Evolutionary conservation across 2,329 filamentous ascomycete genomes (phyloP).

Genomic region (Metarhizium guizhouense): DNA sequence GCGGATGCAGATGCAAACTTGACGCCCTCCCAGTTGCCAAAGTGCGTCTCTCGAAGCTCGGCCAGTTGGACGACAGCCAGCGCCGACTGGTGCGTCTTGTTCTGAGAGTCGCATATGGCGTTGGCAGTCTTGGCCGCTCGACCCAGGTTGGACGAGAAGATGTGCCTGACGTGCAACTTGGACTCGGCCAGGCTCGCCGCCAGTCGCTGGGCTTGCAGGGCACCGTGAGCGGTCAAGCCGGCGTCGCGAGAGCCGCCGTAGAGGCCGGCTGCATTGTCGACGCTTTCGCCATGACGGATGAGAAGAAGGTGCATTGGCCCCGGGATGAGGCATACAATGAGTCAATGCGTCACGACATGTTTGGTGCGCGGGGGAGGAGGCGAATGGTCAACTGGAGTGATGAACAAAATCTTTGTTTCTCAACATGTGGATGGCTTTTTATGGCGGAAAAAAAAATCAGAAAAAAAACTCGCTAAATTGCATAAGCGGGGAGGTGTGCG

Average conservation of each 20-base stretch:
- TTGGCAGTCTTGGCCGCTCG: constrained; percentile 65
- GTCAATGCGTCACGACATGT: background rate
- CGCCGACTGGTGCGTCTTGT: constrained; percentile 7
- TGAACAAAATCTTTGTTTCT: no score
- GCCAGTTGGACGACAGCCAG: constrained; percentile 14
- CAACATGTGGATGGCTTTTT: background rate
- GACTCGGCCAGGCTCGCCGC: constrained; percentile 48
- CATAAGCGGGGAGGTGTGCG: background rate
- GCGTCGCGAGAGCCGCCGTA: constrained; percentile 79
- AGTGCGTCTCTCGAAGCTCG: constrained; percentile 64
- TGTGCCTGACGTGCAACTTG: constrained; percentile 37
- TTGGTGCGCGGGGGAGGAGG: background rate
- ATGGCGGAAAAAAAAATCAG: background rate
- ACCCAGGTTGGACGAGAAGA: constrained; percentile 72
- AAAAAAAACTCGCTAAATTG: background rate
- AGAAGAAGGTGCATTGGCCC: constrained; percentile 49
- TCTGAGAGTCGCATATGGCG: constrained; percentile 52
- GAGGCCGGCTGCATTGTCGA: constrained; percentile 74
- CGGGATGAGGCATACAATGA: background rate
- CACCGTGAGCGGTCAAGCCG: constrained; percentile 69
- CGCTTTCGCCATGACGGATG: constrained; percentile 81
- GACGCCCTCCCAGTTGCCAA: constrained; percentile 61
- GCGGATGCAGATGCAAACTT: constrained; percentile 33
- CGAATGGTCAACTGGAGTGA: background rate
- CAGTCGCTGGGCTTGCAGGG: constrained; percentile 66